phyloP scores from a whole-genome alignment of 2,329 filamentous ascomycete species.

The Meredithiella fracta region DNA sequence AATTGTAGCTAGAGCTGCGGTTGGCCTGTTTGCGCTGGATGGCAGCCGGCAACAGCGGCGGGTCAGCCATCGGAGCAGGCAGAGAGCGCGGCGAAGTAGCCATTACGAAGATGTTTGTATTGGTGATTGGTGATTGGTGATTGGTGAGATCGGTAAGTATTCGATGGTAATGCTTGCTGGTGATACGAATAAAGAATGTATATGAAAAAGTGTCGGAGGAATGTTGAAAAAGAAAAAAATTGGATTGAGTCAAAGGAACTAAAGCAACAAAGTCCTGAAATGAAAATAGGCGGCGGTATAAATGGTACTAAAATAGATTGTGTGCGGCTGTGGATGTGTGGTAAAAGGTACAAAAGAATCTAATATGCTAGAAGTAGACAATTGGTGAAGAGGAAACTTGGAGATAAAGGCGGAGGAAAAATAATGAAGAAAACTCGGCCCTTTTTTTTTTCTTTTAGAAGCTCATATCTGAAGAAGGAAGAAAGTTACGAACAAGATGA shows the following conservation, averaged over 20 bases:
- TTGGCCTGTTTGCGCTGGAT: background rate
- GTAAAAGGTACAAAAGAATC: no score
- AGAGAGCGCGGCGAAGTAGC: background rate
- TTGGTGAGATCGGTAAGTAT: background rate
- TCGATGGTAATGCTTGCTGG: background rate
- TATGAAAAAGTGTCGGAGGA: background rate
- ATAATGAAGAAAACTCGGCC: no score
- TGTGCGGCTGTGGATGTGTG: no score
- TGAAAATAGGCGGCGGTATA: no score
- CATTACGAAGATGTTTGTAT: background rate
- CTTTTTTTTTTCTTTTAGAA: no score
- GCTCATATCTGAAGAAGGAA: background rate
- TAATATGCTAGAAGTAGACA: no score
- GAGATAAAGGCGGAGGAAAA: no score
- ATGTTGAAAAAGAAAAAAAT: background rate
- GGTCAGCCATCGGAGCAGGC: background rate
- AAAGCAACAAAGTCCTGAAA: no score
- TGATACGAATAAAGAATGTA: background rate
- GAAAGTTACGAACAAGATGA: background rate
- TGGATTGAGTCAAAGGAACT: background rate
- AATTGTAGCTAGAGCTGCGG: slow-evolving; percentile 11
- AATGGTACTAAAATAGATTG: no score
- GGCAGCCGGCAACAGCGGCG: background rate
- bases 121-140: background rate
- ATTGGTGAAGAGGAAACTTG: no score